phyloP scores from a whole-genome alignment of 805 yeast species.

The Candida sphagnicola region DNA sequence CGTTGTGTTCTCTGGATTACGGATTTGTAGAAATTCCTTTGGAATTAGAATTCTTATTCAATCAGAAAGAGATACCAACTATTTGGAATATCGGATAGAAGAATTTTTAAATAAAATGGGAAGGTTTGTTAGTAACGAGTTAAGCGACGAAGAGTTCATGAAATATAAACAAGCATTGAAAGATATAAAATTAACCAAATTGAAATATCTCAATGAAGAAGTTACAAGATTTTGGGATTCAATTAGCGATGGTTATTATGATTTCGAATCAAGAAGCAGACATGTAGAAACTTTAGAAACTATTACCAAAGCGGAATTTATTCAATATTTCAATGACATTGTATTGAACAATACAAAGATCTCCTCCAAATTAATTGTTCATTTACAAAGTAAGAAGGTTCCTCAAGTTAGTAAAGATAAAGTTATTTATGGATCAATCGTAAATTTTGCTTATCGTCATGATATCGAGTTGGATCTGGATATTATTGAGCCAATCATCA shows the following conservation, averaged over 20 bases:
- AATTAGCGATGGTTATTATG: constrained; percentile 74
- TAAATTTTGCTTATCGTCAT: constrained; percentile 21
- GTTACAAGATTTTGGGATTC: constrained; percentile 58
- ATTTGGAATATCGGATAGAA: constrained; percentile 72
- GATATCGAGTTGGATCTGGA: constrained; percentile 21
- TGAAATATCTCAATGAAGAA: constrained; percentile 80
- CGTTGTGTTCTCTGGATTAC: constrained; percentile 78
- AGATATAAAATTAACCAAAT: constrained; percentile 61
- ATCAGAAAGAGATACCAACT: constrained; percentile 73
- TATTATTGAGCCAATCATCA: constrained; percentile 17
- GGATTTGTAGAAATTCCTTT: constrained; percentile 64
- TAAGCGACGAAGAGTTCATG: constrained; percentile 62
- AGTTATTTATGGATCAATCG: constrained; percentile 21
- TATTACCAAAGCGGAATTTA: constrained; percentile 54
- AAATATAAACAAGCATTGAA: constrained; percentile 68
- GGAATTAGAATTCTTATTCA: constrained; percentile 78
- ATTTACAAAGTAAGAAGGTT: constrained; percentile 50
- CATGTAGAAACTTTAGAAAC: constrained; percentile 54
- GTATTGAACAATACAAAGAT: constrained; percentile 10
- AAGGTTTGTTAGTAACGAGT: constrained; percentile 34
- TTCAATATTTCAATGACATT: constrained; percentile 47
- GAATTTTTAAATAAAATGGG: constrained; percentile 54
- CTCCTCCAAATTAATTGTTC: constrained; percentile 20
- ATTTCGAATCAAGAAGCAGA: constrained; percentile 56
- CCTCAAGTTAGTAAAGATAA: constrained; percentile 16